phyloP scores from a whole-genome alignment of 2,329 filamentous ascomycete species.

The Aspergillus novofumigatus region DNA sequence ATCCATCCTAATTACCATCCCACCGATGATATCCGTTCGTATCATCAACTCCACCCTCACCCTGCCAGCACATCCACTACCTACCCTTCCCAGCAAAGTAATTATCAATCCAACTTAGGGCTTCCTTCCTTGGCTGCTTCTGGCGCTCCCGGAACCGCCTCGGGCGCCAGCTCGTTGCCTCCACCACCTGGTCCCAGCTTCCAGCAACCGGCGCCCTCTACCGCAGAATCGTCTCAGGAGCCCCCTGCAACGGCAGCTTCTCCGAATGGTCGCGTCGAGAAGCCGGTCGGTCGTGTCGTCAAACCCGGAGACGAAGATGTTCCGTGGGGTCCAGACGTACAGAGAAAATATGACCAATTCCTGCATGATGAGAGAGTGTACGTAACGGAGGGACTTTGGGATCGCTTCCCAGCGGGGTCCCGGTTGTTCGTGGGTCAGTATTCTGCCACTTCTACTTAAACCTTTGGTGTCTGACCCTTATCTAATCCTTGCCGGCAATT shows the following conservation, averaged over 20 bases:
- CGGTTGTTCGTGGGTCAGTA: constrained; percentile 47
- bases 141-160: constrained; percentile 34
- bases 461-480: not conserved
- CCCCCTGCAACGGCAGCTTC: constrained; percentile 15
- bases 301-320: constrained; percentile 37
- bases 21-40: constrained; percentile 36
- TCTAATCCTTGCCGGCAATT: constrained; percentile 7
- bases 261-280: constrained; percentile 26
- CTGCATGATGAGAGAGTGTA: constrained; percentile 49
- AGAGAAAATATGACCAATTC: constrained; percentile 49
- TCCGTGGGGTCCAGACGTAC: constrained; percentile 47
- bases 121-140: constrained; percentile 23
- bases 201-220: constrained; percentile 28
- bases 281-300: constrained; percentile 16
- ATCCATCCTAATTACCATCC: constrained; percentile 36
- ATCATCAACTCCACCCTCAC: constrained; percentile 35
- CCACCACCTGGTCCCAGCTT: constrained; percentile 41
- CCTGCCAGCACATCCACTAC: constrained; percentile 23
- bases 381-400: constrained; percentile 50
- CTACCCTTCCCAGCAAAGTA: constrained; percentile 35
- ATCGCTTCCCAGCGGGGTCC: constrained; percentile 47
- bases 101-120: constrained; percentile 24
- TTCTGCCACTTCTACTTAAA: not conserved
- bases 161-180: constrained; percentile 33
- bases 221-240: constrained; percentile 20